Evolutionary conservation across 257 asterid genomes (phyloP).

Genomic region (Pogostemon cablin): DNA sequence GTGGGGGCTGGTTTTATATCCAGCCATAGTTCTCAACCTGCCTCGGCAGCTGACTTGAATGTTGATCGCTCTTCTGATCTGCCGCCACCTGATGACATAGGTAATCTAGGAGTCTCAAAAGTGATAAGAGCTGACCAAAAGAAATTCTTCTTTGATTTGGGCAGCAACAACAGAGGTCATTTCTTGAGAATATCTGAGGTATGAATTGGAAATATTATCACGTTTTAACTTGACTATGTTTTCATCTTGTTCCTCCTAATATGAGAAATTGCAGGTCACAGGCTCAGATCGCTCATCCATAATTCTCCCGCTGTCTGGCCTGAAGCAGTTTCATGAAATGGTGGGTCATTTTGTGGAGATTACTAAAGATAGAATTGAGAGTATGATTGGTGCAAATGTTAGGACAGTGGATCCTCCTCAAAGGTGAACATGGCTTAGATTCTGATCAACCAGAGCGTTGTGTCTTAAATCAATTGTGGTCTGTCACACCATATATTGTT

Average conservation of each 20-base stretch:
- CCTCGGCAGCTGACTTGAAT: constrained; percentile 59
- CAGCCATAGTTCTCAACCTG: constrained; percentile 81
- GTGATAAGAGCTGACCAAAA: constrained; percentile 96
- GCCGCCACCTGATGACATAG: constrained; percentile 69
- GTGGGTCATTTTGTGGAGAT: constrained; percentile 95
- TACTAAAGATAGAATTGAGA: constrained; percentile 84
- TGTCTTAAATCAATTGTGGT: constrained; percentile 31
- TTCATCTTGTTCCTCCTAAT: constrained; percentile 4
- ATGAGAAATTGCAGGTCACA: constrained; percentile 65
- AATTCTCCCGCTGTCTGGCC: constrained; percentile 91
- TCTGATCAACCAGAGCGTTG: constrained; percentile 32
- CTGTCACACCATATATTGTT: constrained; percentile 31
- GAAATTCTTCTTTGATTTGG: constrained; percentile 96
- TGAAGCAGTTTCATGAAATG: constrained; percentile 92
- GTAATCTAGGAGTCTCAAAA: constrained; percentile 74
- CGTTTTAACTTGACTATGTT: constrained; percentile 6
- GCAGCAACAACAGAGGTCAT: constrained; percentile 95
- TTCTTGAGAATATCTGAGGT: constrained; percentile 97
- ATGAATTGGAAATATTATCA: constrained; percentile 13
- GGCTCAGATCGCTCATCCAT: constrained; percentile 97
- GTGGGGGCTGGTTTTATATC: constrained; percentile 98
- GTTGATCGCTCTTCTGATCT: constrained; percentile 68
- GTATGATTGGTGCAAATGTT: constrained; percentile 77
- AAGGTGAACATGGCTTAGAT: constrained; percentile 50
- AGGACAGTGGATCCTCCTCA: constrained; percentile 91